Percentiles rank a stretch among this genome's conserved stretches.
Evolutionary conservation across 768 basidiomycete genomes (phyloP).

Genomic region (Suillus paluster): DNA sequence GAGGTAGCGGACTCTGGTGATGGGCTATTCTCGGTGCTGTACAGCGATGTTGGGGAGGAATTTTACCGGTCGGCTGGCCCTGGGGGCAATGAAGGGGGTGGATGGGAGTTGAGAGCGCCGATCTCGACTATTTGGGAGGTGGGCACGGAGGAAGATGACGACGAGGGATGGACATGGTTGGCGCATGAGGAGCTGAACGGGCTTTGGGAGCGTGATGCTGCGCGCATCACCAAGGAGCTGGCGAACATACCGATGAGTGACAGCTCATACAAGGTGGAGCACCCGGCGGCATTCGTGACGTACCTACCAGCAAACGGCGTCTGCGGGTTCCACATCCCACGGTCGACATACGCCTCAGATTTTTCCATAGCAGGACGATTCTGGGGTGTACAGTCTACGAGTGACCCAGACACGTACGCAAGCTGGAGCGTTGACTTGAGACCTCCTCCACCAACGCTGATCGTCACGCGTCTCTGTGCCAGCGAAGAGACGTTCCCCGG

Average conservation of each 20-base stretch:
- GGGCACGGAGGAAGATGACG: slow-evolving; percentile 4
- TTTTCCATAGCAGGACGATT: slow-evolving; percentile 18
- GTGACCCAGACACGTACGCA: slow-evolving; percentile 34
- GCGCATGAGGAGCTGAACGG: slow-evolving; percentile 38
- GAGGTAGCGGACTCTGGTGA: slow-evolving; percentile 39
- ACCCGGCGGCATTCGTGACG: slow-evolving; percentile 29
- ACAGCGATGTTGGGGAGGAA: slow-evolving; percentile 53
- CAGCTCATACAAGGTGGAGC: slow-evolving; percentile 13
- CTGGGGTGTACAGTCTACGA: slow-evolving; percentile 25
- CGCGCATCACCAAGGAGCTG: slow-evolving; percentile 40
- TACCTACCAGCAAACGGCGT: slow-evolving; percentile 52
- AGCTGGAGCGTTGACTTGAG: slow-evolving; percentile 50
- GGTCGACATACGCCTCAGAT: slow-evolving; percentile 28
- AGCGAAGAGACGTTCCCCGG: slow-evolving; percentile 34
- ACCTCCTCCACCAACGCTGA: slow-evolving; percentile 38
- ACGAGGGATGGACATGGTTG: slow-evolving; percentile 34
- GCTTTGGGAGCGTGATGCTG: slow-evolving; percentile 47
- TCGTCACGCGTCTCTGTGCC: slow-evolving; percentile 48
- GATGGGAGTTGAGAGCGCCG: slow-evolving; percentile 49
- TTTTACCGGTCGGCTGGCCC: slow-evolving; percentile 54
- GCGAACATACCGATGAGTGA: slow-evolving; percentile 13
- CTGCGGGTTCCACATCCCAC: slow-evolving; percentile 45
- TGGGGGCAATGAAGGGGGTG: slow-evolving; percentile 28
- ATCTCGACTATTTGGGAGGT: slow-evolving; percentile 47
- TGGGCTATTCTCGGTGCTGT: slow-evolving; percentile 53